These are phyloP conservation scores for Aspergillus fumigatus DNA, from an alignment of 2,329 filamentous ascomycete genomes.

Conservation along the genomic window DNA sequence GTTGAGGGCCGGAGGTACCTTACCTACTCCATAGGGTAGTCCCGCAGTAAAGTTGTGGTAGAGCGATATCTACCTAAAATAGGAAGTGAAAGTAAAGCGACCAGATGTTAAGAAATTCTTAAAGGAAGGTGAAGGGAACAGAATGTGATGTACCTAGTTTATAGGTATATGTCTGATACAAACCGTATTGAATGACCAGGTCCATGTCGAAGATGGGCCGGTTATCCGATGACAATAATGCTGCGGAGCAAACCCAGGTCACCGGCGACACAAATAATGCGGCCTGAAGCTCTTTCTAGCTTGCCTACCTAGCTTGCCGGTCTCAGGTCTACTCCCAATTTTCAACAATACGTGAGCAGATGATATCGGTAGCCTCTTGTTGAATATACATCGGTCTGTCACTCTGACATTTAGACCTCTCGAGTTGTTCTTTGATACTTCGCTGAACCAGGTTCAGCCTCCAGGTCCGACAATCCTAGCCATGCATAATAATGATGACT, in stretches of 20 bases:
- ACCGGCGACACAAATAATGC: neutral
- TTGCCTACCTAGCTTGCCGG: neutral
- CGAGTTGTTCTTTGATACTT: neutral
- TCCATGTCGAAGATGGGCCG: neutral
- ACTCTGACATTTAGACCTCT: neutral
- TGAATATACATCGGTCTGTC: neutral
- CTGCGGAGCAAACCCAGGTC: no score
- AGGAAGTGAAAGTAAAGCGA: neutral
- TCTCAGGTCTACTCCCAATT: neutral
- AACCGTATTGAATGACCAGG: neutral
- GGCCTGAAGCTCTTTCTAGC: neutral
- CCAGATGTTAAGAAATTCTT: neutral
- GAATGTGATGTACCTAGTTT: neutral
- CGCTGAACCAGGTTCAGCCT: neutral
- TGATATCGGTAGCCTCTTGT: neutral
- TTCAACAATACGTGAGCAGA: neutral
- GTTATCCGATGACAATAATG: neutral
- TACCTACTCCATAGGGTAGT: no score
- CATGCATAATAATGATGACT: neutral
- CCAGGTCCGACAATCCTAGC: neutral
- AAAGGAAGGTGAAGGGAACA: neutral
- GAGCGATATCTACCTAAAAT: no score
- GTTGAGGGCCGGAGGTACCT: no score
- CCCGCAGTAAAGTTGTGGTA: no score
- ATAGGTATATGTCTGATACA: neutral